Evolutionary conservation across 2,329 filamentous ascomycete species (phyloP).

Genomic region (Sclerotinia subarctica): DNA sequence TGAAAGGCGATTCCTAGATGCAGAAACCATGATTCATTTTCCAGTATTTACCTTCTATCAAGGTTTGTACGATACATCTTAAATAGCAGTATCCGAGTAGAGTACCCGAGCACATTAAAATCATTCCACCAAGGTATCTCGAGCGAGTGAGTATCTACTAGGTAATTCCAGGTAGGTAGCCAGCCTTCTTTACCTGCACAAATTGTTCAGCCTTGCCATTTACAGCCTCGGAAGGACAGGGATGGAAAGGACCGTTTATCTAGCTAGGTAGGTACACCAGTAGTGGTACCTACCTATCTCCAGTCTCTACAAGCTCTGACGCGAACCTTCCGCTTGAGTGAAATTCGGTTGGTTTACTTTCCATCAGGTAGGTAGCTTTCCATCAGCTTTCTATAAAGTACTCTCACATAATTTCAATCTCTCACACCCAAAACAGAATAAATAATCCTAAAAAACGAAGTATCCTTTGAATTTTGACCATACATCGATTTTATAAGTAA

Average conservation of each 20-base stretch:
- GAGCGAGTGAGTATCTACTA: too few relatives aligned
- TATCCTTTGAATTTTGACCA: too few relatives aligned
- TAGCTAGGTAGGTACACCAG: too few relatives aligned
- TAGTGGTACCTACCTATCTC: neutral
- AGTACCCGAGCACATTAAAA: too few relatives aligned
- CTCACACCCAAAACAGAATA: neutral
- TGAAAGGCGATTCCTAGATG: neutral
- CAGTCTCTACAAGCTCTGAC: neutral
- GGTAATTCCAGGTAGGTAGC: neutral
- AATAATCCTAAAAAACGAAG: neutral
- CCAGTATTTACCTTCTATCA: neutral
- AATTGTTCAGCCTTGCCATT: constrained; percentile 14
- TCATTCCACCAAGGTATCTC: neutral
- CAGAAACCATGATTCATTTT: neutral
- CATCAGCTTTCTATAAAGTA: neutral
- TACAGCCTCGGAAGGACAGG: constrained; percentile 6
- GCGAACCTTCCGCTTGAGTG: neutral
- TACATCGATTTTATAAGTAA: neutral
- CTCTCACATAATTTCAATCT: constrained; percentile 13
- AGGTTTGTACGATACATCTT: neutral
- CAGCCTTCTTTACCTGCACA: neutral
- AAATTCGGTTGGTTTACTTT: neutral
- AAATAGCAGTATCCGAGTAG: neutral
- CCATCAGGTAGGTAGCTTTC: neutral
- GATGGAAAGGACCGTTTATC: neutral